A percentile compares a stretch with the other conserved stretches of the same genome.
phyloP scores from a whole-genome alignment of 1,284 basidiomycete species.

The Ustilago lituana region DNA sequence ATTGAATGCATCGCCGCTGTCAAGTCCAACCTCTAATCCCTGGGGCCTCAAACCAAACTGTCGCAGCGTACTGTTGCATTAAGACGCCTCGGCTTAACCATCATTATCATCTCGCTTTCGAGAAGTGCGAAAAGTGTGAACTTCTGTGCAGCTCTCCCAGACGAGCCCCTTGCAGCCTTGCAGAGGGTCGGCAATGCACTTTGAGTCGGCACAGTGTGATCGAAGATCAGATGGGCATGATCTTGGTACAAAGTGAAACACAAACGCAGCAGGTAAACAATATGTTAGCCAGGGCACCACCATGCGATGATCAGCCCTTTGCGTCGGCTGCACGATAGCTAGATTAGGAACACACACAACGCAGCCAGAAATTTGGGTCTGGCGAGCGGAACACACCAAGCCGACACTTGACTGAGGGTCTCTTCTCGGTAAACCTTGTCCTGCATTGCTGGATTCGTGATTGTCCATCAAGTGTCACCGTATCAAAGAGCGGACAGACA shows the following conservation, averaged over 20 bases:
- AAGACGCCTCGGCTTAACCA: too few species aligned
- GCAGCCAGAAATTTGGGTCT: not conserved
- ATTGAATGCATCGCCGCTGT: conserved; percentile 82
- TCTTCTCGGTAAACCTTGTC: too few species aligned
- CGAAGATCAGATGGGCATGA: conserved; percentile 7
- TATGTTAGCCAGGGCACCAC: too few species aligned
- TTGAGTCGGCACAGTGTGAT: not conserved
- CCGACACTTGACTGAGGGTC: conserved; percentile 27
- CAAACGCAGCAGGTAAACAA: too few species aligned
- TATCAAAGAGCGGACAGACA: too few species aligned
- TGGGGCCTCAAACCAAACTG: too few species aligned
- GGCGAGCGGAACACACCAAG: conserved; percentile 13
- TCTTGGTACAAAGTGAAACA: not conserved
- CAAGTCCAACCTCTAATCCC: conserved; percentile 46
- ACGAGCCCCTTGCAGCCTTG: not conserved
- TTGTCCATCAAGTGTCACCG: too few species aligned
- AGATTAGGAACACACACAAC: too few species aligned
- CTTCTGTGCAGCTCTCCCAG: not conserved
- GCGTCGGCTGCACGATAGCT: too few species aligned
- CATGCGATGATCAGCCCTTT: too few species aligned
- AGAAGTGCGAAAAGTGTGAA: not conserved
- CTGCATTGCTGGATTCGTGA: too few species aligned
- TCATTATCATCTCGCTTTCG: too few species aligned
- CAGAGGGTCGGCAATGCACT: conserved; percentile 1
- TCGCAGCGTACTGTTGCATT: not conserved